phyloP scores from a whole-genome alignment of 2,329 filamentous ascomycete genomes.

The Didymella arachidicola region DNA sequence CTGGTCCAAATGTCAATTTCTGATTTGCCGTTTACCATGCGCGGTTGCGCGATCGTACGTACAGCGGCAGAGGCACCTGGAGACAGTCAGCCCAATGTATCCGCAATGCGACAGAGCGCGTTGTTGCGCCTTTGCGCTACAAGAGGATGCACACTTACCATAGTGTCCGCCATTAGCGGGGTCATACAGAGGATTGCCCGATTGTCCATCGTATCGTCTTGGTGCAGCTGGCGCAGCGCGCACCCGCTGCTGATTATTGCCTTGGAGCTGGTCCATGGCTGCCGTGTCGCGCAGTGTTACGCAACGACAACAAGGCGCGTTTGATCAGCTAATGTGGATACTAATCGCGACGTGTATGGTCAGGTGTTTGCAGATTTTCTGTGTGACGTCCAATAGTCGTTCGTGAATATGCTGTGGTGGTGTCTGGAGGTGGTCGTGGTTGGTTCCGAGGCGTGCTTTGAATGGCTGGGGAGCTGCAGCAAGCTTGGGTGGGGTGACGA shows the following conservation, averaged over 20 bases:
- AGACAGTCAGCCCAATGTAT: slow-evolving; percentile 30
- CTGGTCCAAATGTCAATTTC: slow-evolving; percentile 60
- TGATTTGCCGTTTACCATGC: slow-evolving; percentile 16
- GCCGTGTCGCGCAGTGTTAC: slow-evolving; percentile 44
- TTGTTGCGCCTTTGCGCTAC: slow-evolving; percentile 9
- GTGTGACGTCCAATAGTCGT: slow-evolving; percentile 40
- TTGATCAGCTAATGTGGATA: slow-evolving; percentile 24
- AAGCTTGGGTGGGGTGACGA: slow-evolving; percentile 34
- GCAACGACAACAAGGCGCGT: slow-evolving; percentile 41
- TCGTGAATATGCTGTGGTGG: slow-evolving; percentile 34
- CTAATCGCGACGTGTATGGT: background rate
- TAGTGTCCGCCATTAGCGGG: slow-evolving; percentile 58
- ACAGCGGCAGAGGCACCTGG: slow-evolving; percentile 73
- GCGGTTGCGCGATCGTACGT: slow-evolving; percentile 51
- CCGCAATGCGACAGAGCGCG: slow-evolving; percentile 21
- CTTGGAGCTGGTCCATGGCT: slow-evolving; percentile 50
- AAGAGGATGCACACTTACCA: slow-evolving; percentile 47
- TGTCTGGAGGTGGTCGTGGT: slow-evolving; percentile 44
- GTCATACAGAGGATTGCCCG: slow-evolving; percentile 59
- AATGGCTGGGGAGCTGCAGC: slow-evolving; percentile 40
- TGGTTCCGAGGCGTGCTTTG: slow-evolving; percentile 44
- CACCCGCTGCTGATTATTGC: slow-evolving; percentile 50
- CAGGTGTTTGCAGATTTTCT: slow-evolving; percentile 2
- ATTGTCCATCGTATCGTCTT: slow-evolving; percentile 59
- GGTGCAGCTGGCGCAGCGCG: slow-evolving; percentile 48